These are phyloP conservation scores for Taiozyma sp. DNA, from an alignment of 1,139 yeast species.

Conservation along the genomic window DNA sequence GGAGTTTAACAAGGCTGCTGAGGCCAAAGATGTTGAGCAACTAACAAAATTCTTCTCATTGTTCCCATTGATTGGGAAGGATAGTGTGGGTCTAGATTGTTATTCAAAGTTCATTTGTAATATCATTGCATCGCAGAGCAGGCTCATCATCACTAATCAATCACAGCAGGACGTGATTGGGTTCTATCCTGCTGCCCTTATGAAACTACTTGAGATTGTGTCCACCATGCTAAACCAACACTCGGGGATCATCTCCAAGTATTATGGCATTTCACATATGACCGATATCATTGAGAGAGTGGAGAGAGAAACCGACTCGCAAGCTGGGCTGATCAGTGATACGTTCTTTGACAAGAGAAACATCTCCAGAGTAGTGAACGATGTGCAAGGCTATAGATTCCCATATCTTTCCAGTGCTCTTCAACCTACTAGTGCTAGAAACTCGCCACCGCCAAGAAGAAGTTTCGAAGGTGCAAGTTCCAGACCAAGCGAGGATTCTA, in stretches of 20 bases:
- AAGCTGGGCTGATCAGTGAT: conserved; percentile 83
- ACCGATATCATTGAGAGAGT: conserved; percentile 63
- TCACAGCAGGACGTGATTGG: conserved; percentile 30
- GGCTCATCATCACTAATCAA: conserved; percentile 49
- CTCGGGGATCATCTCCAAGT: conserved; percentile 66
- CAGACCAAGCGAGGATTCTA: conserved; percentile 27
- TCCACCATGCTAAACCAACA: conserved; percentile 86
- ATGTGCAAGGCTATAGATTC: conserved; percentile 55
- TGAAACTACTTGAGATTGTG: conserved; percentile 78
- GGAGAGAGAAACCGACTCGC: conserved; percentile 87
- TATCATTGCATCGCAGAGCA: conserved; percentile 75
- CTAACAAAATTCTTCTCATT: conserved; percentile 78
- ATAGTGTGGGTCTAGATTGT: conserved; percentile 67
- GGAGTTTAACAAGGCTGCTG: conserved; percentile 71
- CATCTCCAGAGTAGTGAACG: conserved; percentile 50
- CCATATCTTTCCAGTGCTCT: conserved; percentile 34
- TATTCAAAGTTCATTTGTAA: conserved; percentile 85
- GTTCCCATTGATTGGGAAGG: conserved; percentile 81
- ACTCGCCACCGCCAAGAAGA: conserved; percentile 17
- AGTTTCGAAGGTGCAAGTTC: conserved; percentile 22
- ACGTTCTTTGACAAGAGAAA: conserved; percentile 76
- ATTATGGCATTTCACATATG: conserved; percentile 68
- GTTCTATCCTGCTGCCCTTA: conserved; percentile 62
- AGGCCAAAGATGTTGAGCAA: conserved; percentile 56
- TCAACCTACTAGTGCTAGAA: conserved; percentile 9